Evolutionary conservation across 768 basidiomycete species (phyloP).

Genomic region (Austroboletus eburneus): DNA sequence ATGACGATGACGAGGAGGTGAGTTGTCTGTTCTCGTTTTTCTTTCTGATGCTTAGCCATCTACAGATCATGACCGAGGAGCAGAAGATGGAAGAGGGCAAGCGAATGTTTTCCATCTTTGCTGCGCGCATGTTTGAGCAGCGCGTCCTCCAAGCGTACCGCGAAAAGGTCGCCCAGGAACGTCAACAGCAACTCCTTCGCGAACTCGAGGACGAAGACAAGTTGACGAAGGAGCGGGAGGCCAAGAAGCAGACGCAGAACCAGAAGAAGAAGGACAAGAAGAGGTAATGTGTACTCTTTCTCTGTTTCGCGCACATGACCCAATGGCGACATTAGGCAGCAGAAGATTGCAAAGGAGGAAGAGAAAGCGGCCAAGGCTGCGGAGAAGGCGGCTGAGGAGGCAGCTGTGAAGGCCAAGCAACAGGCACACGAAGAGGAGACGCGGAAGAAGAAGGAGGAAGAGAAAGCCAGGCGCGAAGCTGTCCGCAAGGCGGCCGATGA

Average conservation of each 20-base stretch:
- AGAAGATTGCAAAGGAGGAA: conserved; percentile 91
- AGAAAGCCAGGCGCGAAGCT: conserved; percentile 73
- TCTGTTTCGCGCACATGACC: conserved; percentile 3
- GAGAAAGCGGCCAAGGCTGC: conserved; percentile 81
- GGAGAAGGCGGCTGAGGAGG: conserved; percentile 84
- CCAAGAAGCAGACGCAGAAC: conserved; percentile 87
- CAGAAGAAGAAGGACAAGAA: conserved; percentile 99
- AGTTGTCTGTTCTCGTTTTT: conserved; percentile 13
- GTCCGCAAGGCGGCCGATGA: conserved; percentile 76
- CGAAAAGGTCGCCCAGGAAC: conserved; percentile 94
- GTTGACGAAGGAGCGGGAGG: conserved; percentile 78
- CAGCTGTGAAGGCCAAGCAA: conserved; percentile 70
- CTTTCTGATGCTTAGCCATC: conserved; percentile 9
- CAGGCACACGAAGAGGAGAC: conserved; percentile 76
- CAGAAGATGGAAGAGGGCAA: conserved; percentile 99
- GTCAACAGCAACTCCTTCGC: conserved; percentile 86
- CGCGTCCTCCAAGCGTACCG: conserved; percentile 95
- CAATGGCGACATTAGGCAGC: conserved; percentile 50
- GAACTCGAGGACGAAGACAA: conserved; percentile 97
- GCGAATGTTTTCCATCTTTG: conserved; percentile 99
- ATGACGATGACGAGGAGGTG: conserved; percentile 46
- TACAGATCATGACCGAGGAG: conserved; percentile 82
- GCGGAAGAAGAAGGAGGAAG: conserved; percentile 82
- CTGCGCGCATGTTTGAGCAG: conserved; percentile 99
- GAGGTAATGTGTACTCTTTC: conserved; percentile 49